Percentiles rank a stretch among this genome's conserved stretches.
Evolutionary conservation across 2,329 filamentous ascomycete species (phyloP).

Genomic region (Leptographium flavum): DNA sequence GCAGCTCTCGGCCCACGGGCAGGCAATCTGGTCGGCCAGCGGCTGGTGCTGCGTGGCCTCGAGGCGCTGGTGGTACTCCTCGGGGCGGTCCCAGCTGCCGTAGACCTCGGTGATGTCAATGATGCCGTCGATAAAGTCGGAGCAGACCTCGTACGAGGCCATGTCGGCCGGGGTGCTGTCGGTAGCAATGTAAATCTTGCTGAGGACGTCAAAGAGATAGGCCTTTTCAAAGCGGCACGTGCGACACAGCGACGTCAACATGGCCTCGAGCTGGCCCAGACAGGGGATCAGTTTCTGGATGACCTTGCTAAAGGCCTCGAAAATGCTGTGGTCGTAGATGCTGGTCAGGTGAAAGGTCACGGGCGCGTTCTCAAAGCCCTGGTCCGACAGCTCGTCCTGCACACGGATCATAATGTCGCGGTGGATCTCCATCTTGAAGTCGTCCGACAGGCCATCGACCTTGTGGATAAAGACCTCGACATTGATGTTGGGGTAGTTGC

Average conservation of each 20-base stretch:
- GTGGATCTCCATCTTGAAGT: slow-evolving; percentile 92
- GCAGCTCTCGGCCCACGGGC: slow-evolving; percentile 51
- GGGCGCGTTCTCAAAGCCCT: slow-evolving; percentile 83
- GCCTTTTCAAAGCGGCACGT: slow-evolving; percentile 95
- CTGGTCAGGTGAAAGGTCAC: slow-evolving; percentile 93
- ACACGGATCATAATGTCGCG: slow-evolving; percentile 94
- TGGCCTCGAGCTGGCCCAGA: slow-evolving; percentile 78
- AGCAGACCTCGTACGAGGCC: slow-evolving; percentile 94
- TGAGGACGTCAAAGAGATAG: slow-evolving; percentile 93
- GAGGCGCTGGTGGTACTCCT: slow-evolving; percentile 37
- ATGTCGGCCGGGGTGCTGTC: slow-evolving; percentile 89
- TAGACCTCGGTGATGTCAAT: slow-evolving; percentile 95
- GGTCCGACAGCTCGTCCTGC: slow-evolving; percentile 86
- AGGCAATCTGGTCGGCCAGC: slow-evolving; percentile 52
- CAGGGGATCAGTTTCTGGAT: slow-evolving; percentile 96
- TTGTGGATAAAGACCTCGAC: slow-evolving; percentile 99
- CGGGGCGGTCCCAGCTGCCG: slow-evolving; percentile 53
- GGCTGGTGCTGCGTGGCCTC: slow-evolving; percentile 47
- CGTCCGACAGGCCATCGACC: slow-evolving; percentile 91
- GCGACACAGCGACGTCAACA: slow-evolving; percentile 86
- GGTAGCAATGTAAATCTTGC: slow-evolving; percentile 97
- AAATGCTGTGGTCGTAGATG: slow-evolving; percentile 95
- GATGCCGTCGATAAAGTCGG: slow-evolving; percentile 96
- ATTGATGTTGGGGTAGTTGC: slow-evolving; percentile 83
- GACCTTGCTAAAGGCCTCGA: slow-evolving; percentile 95